phyloP scores from a whole-genome alignment of 179 eudicot genomes.

The Camellia oleifera region DNA sequence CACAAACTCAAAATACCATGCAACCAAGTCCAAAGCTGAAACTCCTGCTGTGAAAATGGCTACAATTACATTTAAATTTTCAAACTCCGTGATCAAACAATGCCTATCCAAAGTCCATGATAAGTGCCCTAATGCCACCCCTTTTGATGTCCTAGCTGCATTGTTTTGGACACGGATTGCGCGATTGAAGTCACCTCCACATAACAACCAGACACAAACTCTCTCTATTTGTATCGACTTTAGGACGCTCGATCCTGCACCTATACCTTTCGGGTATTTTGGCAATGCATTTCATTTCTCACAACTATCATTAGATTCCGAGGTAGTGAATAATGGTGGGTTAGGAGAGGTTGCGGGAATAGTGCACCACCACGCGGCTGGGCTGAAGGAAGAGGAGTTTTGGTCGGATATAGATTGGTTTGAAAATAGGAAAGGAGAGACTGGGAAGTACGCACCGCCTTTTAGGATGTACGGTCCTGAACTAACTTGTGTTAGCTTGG shows the following conservation, averaged over 20 bases:
- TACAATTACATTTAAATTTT: slow-evolving; percentile 43
- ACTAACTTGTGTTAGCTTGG: slow-evolving; percentile 50
- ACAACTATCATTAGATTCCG: slow-evolving; percentile 15
- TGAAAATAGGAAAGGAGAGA: slow-evolving; percentile 29
- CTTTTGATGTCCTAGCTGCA: slow-evolving; percentile 55
- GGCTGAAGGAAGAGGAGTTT: slow-evolving; percentile 39
- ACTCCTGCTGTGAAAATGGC: slow-evolving; percentile 17
- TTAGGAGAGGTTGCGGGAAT: slow-evolving; percentile 20
- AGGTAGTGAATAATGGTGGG: slow-evolving; percentile 10
- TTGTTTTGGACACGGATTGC: slow-evolving; percentile 49
- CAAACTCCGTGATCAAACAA: slow-evolving; percentile 25
- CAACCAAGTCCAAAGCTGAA: slow-evolving; percentile 20
- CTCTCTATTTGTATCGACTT: slow-evolving; percentile 48
- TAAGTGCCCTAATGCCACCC: slow-evolving; percentile 34
- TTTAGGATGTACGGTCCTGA: slow-evolving; percentile 46
- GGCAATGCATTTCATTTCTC: slow-evolving; percentile 58
- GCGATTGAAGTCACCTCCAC: slow-evolving; percentile 5
- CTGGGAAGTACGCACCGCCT: slow-evolving; percentile 24
- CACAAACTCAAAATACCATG: slow-evolving; percentile 9
- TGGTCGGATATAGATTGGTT: slow-evolving; percentile 36
- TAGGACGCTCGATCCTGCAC: slow-evolving; percentile 30
- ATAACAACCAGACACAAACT: slow-evolving; percentile 11
- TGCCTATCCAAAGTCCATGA: slow-evolving; percentile 26
- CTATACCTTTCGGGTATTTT: slow-evolving; percentile 46
- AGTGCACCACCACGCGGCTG: slow-evolving; percentile 36